A percentile compares a stretch with the other conserved stretches of the same genome.
These are phyloP conservation scores for Coelastrella sp. DNA, from an alignment of 139 green algal genomes.

Conservation along the genomic window DNA sequence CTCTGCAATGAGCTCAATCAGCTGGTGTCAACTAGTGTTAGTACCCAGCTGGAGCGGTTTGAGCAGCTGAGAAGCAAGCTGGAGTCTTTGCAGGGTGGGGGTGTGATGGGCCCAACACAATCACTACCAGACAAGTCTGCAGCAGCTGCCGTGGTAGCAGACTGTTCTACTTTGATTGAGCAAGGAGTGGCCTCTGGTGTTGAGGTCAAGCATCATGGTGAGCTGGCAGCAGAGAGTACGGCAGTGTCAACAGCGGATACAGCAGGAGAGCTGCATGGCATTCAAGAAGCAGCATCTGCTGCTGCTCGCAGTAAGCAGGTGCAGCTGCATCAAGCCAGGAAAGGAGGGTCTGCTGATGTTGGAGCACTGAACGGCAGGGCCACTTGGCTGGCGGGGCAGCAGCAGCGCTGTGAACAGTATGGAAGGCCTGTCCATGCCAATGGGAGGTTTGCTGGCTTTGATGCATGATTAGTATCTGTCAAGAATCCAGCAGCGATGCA, in stretches of 20 bases:
- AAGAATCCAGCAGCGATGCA: background rate
- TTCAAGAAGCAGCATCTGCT: background rate
- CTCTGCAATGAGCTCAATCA: conserved; percentile 65
- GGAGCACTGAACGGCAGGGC: background rate
- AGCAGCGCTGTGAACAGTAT: background rate
- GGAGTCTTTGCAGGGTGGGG: conserved; percentile 9
- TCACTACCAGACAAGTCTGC: background rate
- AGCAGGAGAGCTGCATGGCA: background rate
- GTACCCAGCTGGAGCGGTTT: background rate
- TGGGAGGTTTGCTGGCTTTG: background rate
- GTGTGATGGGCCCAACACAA: background rate
- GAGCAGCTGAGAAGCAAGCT: conserved; percentile 17
- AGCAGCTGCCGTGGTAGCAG: too few species aligned
- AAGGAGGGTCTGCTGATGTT: background rate
- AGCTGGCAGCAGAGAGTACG: background rate
- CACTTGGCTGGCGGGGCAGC: background rate
- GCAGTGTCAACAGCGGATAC: background rate
- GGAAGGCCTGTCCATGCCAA: background rate
- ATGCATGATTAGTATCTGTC: background rate
- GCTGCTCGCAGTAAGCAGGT: background rate
- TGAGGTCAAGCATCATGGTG: too few species aligned
- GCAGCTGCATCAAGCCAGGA: background rate
- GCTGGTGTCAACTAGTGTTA: conserved; percentile 41
- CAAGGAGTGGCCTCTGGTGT: too few species aligned
- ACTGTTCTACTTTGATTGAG: too few species aligned